Evolutionary conservation across 2,329 filamentous ascomycete genomes (phyloP), one percentile per base, ranked within the genome.

Genomic region (Paecilomyces niveus): DNA sequence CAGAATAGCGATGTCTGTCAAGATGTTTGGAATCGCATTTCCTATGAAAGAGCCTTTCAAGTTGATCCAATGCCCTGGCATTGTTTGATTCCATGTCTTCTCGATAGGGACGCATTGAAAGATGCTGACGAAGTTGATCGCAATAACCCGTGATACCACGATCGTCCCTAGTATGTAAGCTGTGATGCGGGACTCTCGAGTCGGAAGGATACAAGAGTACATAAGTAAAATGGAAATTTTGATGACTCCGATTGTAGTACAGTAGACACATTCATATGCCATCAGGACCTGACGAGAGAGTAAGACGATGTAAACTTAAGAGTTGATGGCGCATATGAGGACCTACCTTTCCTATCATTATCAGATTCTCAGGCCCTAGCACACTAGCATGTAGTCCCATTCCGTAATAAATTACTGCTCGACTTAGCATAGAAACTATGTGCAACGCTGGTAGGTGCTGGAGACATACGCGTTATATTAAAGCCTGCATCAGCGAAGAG

Each of bases 161-260:
- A 83, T 75, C 15, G 63, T 59, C 8, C 74, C 77, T 4, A 82
- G 71, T 2, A 68, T 64, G 63, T 73, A 76, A 1, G 74, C 72
- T 64, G 74, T 74, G 59, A 70, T 75, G 63, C 76, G 75, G 60
- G 82, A 78, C 58, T 72, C 73, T 0, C 70, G 69, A 3, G 77
- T 69, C 21, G 71, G 77, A 65, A 83, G 83, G 61, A 83, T 80
- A 64, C 80, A 79, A 63, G 75, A 76, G 70, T 82, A 83, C 78
- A 83, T 81, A 50, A 81, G 67, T 52, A 83, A 64, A 22, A 83
- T 70, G 55, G 76, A 76, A 13, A 81, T 57, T 62, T 82, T 83
- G n/a, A 80, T 79, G 69, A 79, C 75, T 45, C 75, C 77, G 3
- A 81, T 68, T 31, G 78, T 80, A 64, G 73, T 80, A 26, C 72